Percentiles rank a stretch among this genome's conserved stretches.
These are phyloP conservation scores for Zanthoxylum bungeanum DNA, from an alignment of 345 rosid genomes.

Conservation along the genomic window DNA sequence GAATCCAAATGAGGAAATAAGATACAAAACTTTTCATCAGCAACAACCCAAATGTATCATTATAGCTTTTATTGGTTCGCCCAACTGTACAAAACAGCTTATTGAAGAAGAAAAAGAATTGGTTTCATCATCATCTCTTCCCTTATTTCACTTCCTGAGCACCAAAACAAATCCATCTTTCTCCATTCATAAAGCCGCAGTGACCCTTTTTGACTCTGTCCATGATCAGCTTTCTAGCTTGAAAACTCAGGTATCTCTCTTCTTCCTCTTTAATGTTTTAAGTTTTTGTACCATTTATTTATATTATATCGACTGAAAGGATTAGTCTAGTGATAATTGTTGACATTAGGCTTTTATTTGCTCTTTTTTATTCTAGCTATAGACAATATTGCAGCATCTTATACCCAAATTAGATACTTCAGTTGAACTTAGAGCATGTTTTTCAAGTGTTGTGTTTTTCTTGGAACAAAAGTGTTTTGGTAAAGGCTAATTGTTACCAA, in stretches of 20 bases:
- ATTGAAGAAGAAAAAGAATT: constrained; percentile 14
- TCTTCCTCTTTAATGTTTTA: neutral
- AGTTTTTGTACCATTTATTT: neutral
- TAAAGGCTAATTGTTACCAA: neutral
- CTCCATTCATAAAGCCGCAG: constrained; percentile 38
- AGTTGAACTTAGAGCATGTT: neutral
- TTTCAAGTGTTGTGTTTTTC: neutral
- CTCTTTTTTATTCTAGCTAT: neutral
- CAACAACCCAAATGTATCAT: constrained; percentile 12
- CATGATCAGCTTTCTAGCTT: constrained; percentile 28
- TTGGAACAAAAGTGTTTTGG: neutral
- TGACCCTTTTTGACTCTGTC: constrained; percentile 31
- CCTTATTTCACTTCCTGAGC: constrained; percentile 41
- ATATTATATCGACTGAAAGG: neutral
- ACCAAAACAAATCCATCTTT: constrained; percentile 29
- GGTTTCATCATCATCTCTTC: constrained; percentile 28
- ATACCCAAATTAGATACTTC: neutral
- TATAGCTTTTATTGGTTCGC: constrained; percentile 43
- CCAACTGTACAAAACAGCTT: constrained; percentile 2
- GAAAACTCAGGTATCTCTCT: constrained; percentile 34
- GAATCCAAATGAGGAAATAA: constrained; percentile 15
- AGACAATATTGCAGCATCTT: neutral
- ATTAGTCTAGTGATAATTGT: neutral
- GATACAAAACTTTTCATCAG: constrained; percentile 7
- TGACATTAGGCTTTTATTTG: neutral